Base-by-base conservation (phyloP, 768 basidiomycete genomes). In the Cystofilobasidium macerans region DNA sequence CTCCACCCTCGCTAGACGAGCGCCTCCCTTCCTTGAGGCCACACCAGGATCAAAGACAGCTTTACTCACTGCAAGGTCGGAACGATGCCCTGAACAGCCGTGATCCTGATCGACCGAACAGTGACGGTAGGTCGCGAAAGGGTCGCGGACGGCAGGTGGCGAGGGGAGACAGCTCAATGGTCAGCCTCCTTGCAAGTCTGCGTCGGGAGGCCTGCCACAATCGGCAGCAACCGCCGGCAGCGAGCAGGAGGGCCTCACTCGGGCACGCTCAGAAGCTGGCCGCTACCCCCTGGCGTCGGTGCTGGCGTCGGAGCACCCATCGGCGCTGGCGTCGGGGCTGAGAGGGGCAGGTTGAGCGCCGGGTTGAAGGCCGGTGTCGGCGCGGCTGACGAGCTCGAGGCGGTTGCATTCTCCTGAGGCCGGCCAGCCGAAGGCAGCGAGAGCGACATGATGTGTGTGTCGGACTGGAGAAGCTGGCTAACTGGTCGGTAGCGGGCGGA, bases 21-120 rank as follows among this genome's bases (percentile, higher is more conserved):
- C n/a, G n/a, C n/a, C n/a, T n/a, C n/a, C n/a, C n/a, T n/a, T n/a
- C n/a, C n/a, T n/a, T n/a, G n/a, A n/a, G n/a, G n/a, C n/a, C n/a
- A 43, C n/a, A 57, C 20, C 48, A 45, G 47, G 20, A 47, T 20
- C 54, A 57, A 57, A 45, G 56, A 79, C n/a, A n/a, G n/a, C n/a
- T n/a, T n/a, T n/a, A n/a, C 80, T 74, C 71, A 81, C 83, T 99
- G 94, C 60, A 99, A 82, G 2, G 92, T 97, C n/a, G 94, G 95
- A 11, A 98, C 94, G 71, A 98, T 93, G 66, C 94, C 95, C 76
- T 95, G 89, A 22, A 94, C 92, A 48, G 91, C 90, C 20, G 92
- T 95, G 71, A 97, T 94, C 60, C 65, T 67, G 30, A 36, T 32
- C 38, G 45, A 28, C n/a, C 30, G 30, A 47, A 30, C 22, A 48